Base-by-base conservation (phyloP, 768 basidiomycete genomes). In the Russula virescens region DNA sequence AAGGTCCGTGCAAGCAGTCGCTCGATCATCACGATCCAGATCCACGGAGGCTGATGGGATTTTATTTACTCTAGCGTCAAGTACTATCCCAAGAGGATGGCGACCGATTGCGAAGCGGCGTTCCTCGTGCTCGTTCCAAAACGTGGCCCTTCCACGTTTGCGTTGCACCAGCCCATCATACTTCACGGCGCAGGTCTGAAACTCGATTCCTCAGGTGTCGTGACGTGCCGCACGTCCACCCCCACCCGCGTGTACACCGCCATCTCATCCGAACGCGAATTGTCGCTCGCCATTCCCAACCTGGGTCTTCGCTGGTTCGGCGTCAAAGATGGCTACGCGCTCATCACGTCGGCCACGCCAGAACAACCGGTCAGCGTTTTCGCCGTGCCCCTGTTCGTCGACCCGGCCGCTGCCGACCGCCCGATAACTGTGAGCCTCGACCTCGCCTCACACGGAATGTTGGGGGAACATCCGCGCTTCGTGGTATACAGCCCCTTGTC, bases 291-390 rank as follows among this genome's bases (percentile, higher is more conserved):
- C 1, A 43, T 68, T 45, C 65, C 61, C n/a, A 45, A 59, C 7
- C 65, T 66, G 28, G 65, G 55, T 50, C 67, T 68, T 55, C 58
- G 51, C 55, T 68, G 61, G 65, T 45, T 66, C 10, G 67, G 67
- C 13, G 59, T 60, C 34, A 55, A 66, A 8, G 61, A 60, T 21
- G 55, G 61, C 31, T 53, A 53, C 43, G 65, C 67, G 25, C 23
- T 68, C 34, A 52, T 68, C 58, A 53, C 67, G 5, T 63, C 64
- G 4, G 48, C 51, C 9, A 46, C 55, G 26, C 46, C 58, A 21
- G 47, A 60, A 54, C 58, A 49, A 1, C 61, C 65, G 5, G 61
- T 62, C 50, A 57, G 23, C 50, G 19, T 66, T 26, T 26, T 54
- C 18, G 66, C 60, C 14, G 54, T 67, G 28, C 66, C 64, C n/a